Evolutionary conservation across 768 basidiomycete species (phyloP), one percentile per base, ranked within the genome.

Genomic region (Termitomyces sp.): DNA sequence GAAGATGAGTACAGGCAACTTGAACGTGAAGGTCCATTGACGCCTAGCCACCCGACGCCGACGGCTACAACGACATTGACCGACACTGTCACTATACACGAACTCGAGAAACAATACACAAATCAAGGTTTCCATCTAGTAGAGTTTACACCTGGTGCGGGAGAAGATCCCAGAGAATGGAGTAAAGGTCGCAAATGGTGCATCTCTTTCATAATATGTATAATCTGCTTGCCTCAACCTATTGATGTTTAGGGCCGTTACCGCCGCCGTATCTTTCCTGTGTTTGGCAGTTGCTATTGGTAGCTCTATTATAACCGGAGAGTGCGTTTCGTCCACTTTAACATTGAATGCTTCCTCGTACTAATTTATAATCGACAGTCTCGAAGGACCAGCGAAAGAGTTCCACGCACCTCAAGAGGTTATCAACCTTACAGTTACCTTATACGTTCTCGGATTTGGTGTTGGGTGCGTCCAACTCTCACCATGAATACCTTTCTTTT

Each of bases 381-480:
- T 77, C 59, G 54, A 42, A 25, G 70, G 71, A 10, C 74, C 74
- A 9, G 66, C 67, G 7, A 48, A 59, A 47, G 69, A 69, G 4
- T 61, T 76, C 25, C 61, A 68, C 37, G 70, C 67, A 12, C 64
- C 66, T 4, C 71, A 73, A 61, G 71, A 72, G 50, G 69, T 77
- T 27, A 66, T 71, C 49, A 75, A 75, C 56, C 66, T 77, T n/a
- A 73, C 73, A 3, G 73, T 75, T 8, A 72, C 76, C 8, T 71
- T 70, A 41, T 77, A 76, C 54, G 74, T 77, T 25, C 72, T 76
- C 48, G 75, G 76, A 19, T 76, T 73, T 58, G 73, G 74, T 32
- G 66, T 74, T 52, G 76, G 76, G 65, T 74, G 55, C 1, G 68
- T 64, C 23, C 17, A 0, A 3, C 17, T 50, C 25, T 37, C 23